Evolutionary conservation across 495 filamentous ascomycete genomes (phyloP).

Genomic region (Aspergillus avenaceus): DNA sequence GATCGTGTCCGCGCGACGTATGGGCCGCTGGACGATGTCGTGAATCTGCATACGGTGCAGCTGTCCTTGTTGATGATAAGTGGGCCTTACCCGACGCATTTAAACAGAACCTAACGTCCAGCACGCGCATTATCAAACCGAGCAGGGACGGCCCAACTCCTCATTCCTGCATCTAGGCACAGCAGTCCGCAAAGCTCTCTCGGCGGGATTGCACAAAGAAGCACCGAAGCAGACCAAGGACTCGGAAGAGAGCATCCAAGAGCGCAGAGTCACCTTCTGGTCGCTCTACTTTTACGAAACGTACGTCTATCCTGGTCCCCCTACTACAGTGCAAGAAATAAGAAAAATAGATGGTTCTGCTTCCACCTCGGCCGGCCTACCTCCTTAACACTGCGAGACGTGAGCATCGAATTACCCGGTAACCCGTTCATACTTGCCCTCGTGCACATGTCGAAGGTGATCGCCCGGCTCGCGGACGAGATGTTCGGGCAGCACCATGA

Average conservation of each 20-base stretch:
- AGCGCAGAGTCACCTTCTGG: constrained; percentile 40
- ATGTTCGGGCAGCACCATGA: constrained; percentile 40
- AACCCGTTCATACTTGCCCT: constrained; percentile 33
- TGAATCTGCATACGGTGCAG: constrained; percentile 42
- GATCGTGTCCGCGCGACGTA: constrained; percentile 37
- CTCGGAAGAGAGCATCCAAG: constrained; percentile 25
- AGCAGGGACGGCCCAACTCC: constrained; percentile 41
- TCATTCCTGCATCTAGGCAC: constrained; percentile 36
- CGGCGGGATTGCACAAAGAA: constrained; percentile 42
- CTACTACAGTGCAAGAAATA: too few relatives aligned
- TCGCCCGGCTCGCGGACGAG: constrained; percentile 30
- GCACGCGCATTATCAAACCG: constrained; percentile 40
- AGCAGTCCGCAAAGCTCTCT: constrained; percentile 36
- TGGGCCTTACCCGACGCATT: too few relatives aligned
- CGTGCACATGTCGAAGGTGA: constrained; percentile 27
- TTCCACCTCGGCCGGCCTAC: constrained; percentile 39
- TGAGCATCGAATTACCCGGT: constrained; percentile 30
- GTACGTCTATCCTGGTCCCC: constrained; percentile 23
- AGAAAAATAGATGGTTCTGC: constrained; percentile 34
- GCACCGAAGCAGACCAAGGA: constrained; percentile 24
- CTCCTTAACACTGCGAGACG: constrained; percentile 30
- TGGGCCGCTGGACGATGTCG: constrained; percentile 33
- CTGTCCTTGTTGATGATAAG: constrained; percentile 44
- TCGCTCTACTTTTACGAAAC: constrained; percentile 39
- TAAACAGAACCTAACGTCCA: not conserved